Base-by-base conservation (phyloP, 1,284 basidiomycete species). In the Marasmius fiardii region DNA sequence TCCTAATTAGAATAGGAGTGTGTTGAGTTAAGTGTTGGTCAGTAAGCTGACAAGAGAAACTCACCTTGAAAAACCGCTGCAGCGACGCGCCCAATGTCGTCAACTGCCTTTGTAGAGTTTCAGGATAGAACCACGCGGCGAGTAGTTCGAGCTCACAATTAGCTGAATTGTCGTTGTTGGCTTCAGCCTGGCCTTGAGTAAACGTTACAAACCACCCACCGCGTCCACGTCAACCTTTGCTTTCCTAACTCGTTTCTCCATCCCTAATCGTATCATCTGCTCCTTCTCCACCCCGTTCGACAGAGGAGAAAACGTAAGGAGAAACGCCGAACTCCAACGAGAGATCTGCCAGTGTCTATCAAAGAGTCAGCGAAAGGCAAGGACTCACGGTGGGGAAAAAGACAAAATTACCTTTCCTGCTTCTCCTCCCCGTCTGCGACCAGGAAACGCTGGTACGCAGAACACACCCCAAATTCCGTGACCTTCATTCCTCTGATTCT, bases 331-430 rank as follows among this genome's bases (percentile, higher is more conserved):
- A 74, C 61, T 75, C 72, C 23, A 66, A 49, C 2, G 74, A 63
- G 5, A 76, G 39, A 51, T 72, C 69, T 0, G 70, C 72, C 3
- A 74, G 52, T 14, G 61, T 61, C 74, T 20, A 26, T 16, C 3
- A n/a, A 3, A 21, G 14, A 11, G 11, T 31, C 45, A 21, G 44
- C 18, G 44, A 21, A 41, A 23, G 18, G 31, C 26, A 5, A 8
- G 41, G 18, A 16, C 52, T 10, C n/a, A 45, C 53, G 51, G 12
- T 33, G 18, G 11, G 18, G 10, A 10, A 33, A 18, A 31, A 2
- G 18, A 58, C 64, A 23, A 39, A 74, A n/a, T n/a, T n/a, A 75
- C 65, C 71, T 75, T 4, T 75, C 75, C 51, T 77, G 75, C 44
- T 59, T 67, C 59, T 75, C 73, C 58, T 74, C 74, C 3, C 67